These are phyloP conservation scores for Diaporthe sp. DNA, from an alignment of 2,329 filamentous ascomycete genomes.

Conservation along the genomic window DNA sequence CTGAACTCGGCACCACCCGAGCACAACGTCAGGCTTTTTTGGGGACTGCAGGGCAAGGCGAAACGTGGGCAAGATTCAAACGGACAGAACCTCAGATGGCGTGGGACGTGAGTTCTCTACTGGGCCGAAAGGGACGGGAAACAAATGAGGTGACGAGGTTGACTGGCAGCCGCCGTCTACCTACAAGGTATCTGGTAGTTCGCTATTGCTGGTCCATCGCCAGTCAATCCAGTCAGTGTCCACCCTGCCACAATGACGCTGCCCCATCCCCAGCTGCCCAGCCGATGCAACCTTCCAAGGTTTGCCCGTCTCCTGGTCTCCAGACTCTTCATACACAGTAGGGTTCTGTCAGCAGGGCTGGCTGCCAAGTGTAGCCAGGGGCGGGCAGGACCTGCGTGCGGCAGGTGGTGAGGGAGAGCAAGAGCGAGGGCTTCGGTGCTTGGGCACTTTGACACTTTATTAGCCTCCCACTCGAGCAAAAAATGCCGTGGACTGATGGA, in stretches of 20 bases:
- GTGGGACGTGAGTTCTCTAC: slow-evolving; percentile 1
- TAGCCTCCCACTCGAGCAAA: background rate
- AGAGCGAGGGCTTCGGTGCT: background rate
- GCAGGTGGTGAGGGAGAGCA: background rate
- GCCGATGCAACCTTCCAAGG: slow-evolving; percentile 20
- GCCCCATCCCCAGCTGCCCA: slow-evolving; percentile 1
- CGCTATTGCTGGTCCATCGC: background rate
- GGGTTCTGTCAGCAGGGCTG: slow-evolving; percentile 9
- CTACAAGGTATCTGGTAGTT: background rate
- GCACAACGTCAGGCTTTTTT: slow-evolving; percentile 20
- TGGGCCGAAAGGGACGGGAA: background rate
- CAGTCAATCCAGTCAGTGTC: slow-evolving; percentile 18
- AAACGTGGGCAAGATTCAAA: slow-evolving; percentile 20
- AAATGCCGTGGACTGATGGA: slow-evolving; percentile 1
- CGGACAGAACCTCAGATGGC: slow-evolving; percentile 16
- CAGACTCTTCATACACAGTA: too few species aligned
- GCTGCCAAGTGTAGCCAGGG: background rate
- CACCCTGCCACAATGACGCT: slow-evolving; percentile 21
- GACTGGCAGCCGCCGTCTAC: slow-evolving; percentile 17
- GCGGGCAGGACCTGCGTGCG: slow-evolving; percentile 12
- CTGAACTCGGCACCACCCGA: slow-evolving; percentile 25
- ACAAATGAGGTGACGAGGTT: slow-evolving; percentile 25
- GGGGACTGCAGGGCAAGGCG: background rate
- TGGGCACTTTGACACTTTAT: background rate
- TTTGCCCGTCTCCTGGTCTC: background rate